Base-by-base conservation (phyloP, 2,329 filamentous ascomycete species). In the Alternaria brassicae region DNA sequence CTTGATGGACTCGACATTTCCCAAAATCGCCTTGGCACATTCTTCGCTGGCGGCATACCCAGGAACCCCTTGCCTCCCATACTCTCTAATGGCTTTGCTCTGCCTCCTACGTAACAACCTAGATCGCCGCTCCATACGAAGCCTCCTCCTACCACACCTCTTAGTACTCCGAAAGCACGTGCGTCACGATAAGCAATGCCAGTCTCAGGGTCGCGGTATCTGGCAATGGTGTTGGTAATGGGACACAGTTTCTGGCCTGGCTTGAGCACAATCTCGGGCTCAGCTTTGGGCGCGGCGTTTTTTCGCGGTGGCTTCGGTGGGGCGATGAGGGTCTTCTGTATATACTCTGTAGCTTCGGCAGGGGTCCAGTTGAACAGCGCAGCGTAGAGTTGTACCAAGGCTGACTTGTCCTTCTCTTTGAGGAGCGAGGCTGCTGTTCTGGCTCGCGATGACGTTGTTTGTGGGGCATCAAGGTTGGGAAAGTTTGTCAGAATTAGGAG, bases 191-290 rank as follows among this genome's bases (percentile, higher is more conserved):
- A 99, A 1, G 89, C 87, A 15, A 98, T 83, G 0, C 91, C 91
- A 0, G 94, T 98, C 67, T 86, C 85, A 0, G 93, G 92, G 76
- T 99, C 95, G 23, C 89, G 86, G 77, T 96, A 98, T 54, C 88
- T 88, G 12, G 94, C 95, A 4, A 89, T 87, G 53, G 89, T 86
- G 70, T 89, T 90, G 1, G 92, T 97, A 73, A 98, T 93, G 48
- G 89, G 89, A 77, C 95, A 99, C 1, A 73, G 58, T 21, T 71
- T 70, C 25, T 75, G 70, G 19, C 76, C 76, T 2, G 70, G 64
- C 2, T 76, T 77, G 13, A 70, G 21, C 55, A 67, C 56, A 6
- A 52, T 36, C 30, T 61, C 59, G 0, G 61, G 5, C 19, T 60
- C 36, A 62, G 77, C 56, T 64, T 70, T 61, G 28, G 59, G 67